Evolutionary conservation across 495 filamentous ascomycete genomes (phyloP).

Genomic region (Aspergillus sclerotiicarbonarius): DNA sequence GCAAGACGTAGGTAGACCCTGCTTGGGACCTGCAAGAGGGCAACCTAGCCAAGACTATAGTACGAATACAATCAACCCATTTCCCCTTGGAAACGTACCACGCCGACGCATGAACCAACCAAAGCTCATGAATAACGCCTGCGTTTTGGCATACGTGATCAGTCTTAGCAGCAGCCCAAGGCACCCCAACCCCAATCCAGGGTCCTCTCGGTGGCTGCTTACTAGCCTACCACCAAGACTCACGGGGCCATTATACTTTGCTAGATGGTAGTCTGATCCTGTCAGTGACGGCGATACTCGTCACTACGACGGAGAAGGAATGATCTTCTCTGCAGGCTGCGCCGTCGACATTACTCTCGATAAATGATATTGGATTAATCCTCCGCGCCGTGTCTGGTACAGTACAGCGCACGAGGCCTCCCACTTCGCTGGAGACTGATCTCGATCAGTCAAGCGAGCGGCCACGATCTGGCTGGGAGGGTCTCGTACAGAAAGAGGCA

Average conservation of each 20-base stretch:
- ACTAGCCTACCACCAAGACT: background rate
- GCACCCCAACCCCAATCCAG: background rate
- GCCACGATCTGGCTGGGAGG: no score
- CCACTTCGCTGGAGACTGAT: background rate
- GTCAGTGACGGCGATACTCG: background rate
- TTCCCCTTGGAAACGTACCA: background rate
- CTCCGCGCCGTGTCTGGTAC: background rate
- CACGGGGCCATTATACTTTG: background rate
- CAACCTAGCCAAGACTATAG: background rate
- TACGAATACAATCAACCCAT: background rate
- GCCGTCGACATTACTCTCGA: background rate
- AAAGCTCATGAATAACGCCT: background rate
- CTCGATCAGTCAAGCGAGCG: background rate
- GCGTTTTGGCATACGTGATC: background rate
- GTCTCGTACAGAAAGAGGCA: background rate
- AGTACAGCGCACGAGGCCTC: slow-evolving; percentile 2
- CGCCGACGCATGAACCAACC: background rate
- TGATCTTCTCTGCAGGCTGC: slow-evolving; percentile 4
- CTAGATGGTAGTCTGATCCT: background rate
- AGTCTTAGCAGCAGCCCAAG: background rate
- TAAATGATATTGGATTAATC: background rate
- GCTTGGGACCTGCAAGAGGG: background rate
- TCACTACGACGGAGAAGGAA: slow-evolving; percentile 1
- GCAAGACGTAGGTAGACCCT: background rate
- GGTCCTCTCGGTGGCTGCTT: background rate